Evolutionary conservation across 768 basidiomycete species (phyloP), one percentile per base, ranked within the genome.

Genomic region (Agaricus subrufescens): DNA sequence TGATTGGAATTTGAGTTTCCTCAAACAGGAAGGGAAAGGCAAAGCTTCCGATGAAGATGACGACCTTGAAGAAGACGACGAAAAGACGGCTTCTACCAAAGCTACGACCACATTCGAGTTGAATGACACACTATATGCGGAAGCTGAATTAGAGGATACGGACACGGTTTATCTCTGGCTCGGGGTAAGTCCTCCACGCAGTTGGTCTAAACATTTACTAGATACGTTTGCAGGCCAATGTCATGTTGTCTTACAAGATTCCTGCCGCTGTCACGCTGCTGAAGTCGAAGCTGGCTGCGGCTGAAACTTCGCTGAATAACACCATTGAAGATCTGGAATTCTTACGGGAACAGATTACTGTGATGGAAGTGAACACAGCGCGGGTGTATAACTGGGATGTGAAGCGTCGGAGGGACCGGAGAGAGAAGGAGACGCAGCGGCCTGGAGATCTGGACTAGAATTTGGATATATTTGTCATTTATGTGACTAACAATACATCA

Each of bases 381-480:
- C 78, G 96, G 38, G 87, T 96, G 51, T 98, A 96, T 67, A 99
- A 98, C 66, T 95, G 90, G 89, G 94, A 96, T 66, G 93, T 96
- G 29, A 92, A 91, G 67, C 73, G 86, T 61, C 75, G 93, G 67
- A 73, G 91, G 67, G 86, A 86, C 46, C 70, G 70, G 61, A 70
- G 83, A 73, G 55, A 56, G 42, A 56, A 50, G 19, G 47, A 56
- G 40, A 30, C 15, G 3, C 46, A 42, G 47, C 54, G 38, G 26
- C 15, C 55, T 27, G 49, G 42, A 23, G 42, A 46, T 14, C 43
- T 50, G 42, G 55, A 50, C 27, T 56, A 56, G 34, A 45, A 45
- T 8, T 11, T 8, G 7, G 11, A 34, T 34, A 6, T 8, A 34
- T 34, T 6, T 34, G 34, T 34, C 8, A 34, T 34, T 34, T 34